Evolutionary conservation across 139 green algal species (phyloP).

Genomic region (Zygnema circumcarinatum): DNA sequence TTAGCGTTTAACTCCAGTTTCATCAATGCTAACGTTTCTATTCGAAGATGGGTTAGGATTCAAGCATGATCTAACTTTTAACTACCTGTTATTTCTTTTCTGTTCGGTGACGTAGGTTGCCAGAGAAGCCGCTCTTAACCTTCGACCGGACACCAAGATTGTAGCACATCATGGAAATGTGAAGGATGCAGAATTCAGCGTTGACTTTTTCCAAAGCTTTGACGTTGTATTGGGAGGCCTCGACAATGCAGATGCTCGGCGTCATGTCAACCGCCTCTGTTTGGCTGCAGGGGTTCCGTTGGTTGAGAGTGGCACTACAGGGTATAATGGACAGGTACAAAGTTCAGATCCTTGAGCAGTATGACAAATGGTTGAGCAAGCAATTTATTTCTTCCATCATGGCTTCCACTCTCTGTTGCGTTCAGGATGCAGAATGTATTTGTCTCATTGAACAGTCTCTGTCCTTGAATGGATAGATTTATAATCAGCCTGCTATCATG

Average conservation of each 20-base stretch:
- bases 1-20: no score
- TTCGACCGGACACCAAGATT: constrained; percentile 74
- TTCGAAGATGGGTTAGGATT: no score
- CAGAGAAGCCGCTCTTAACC: constrained; percentile 73
- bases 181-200: constrained; percentile 77
- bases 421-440: no score
- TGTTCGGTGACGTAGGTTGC: constrained; percentile 80
- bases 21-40: no score
- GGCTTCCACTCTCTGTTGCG: background rate
- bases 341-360: background rate
- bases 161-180: constrained; percentile 82
- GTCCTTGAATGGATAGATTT: no score
- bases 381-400: background rate
- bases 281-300: constrained; percentile 86
- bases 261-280: constrained; percentile 91
- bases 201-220: constrained; percentile 91
- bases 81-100: background rate
- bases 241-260: constrained; percentile 93
- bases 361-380: background rate
- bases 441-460: no score
- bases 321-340: constrained; percentile 68
- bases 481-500: no score
- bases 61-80: background rate
- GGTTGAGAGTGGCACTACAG: constrained; percentile 92
- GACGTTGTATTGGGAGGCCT: constrained; percentile 96